These are phyloP conservation scores for Paxillus rubicundulus DNA, from an alignment of 768 basidiomycete species.

Conservation along the genomic window DNA sequence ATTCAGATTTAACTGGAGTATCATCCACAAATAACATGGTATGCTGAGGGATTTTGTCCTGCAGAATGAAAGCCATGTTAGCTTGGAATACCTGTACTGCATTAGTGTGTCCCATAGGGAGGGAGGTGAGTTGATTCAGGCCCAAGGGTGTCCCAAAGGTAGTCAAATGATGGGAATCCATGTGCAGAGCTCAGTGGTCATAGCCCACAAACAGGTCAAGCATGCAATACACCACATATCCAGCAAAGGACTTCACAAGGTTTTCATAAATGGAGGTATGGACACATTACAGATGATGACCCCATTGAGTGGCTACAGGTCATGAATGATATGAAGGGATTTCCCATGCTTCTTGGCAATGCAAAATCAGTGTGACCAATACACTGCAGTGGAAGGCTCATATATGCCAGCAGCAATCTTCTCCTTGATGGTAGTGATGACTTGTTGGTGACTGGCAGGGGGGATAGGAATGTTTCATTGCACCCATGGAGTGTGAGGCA, in stretches of 20 bases:
- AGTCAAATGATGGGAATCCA: slow-evolving; percentile 36
- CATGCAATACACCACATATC: slow-evolving; percentile 27
- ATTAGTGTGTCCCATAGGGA: slow-evolving; percentile 45
- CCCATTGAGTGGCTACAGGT: no score
- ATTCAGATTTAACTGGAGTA: no score
- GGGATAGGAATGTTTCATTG: slow-evolving; percentile 37
- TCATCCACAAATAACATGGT: no score
- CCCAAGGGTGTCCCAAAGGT: slow-evolving; percentile 42
- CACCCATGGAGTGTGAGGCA: no score
- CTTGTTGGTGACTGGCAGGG: slow-evolving; percentile 18
- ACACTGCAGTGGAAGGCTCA: background rate
- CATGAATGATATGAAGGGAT: no score
- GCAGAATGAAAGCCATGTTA: slow-evolving; percentile 37
- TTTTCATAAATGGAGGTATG: slow-evolving; percentile 18
- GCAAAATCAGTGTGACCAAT: background rate
- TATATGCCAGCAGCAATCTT: background rate
- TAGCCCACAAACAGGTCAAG: no score
- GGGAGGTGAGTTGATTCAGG: slow-evolving; percentile 23
- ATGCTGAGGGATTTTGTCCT: slow-evolving; percentile 38
- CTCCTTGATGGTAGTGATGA: background rate
- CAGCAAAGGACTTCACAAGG: slow-evolving; percentile 34
- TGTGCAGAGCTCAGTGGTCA: slow-evolving; percentile 26
- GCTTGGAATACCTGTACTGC: slow-evolving; percentile 41
- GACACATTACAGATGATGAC: slow-evolving; percentile 34
- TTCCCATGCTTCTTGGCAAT: no score